A percentile compares a stretch with the other conserved stretches of the same genome.
Conservation (phyloP, 1,284 basidiomycete species). For the Sanguinoderma infundibulare region DNA sequence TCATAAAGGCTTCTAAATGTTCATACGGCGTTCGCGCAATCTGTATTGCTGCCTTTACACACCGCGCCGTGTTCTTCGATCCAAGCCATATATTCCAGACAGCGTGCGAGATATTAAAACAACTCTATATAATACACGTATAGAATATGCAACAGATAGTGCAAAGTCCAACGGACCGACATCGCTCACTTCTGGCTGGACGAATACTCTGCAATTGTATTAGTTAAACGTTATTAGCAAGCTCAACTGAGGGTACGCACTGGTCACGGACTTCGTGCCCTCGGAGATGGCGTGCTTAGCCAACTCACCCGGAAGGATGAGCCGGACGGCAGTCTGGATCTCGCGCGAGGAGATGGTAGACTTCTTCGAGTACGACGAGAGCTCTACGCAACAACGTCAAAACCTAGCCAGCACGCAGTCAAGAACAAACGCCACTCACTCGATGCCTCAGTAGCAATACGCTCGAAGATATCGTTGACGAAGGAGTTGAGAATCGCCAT, state of each 20-base stretch:
- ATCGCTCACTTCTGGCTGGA: slow-evolving; percentile 31
- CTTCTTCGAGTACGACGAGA: slow-evolving; percentile 77
- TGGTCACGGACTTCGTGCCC: slow-evolving; percentile 65
- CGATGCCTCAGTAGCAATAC: slow-evolving; percentile 72
- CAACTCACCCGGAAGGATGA: slow-evolving; percentile 76
- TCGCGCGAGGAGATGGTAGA: slow-evolving; percentile 77
- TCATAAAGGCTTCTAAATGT: neutral
- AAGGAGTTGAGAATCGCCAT: slow-evolving; percentile 80
- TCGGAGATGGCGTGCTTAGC: slow-evolving; percentile 87
- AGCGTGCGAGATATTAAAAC: slow-evolving; percentile 22
- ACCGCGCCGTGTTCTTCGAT: neutral
- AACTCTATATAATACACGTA: slow-evolving; percentile 25
- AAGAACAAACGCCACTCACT: slow-evolving; percentile 44
- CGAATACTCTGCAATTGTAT: slow-evolving; percentile 32
- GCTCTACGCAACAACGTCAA: slow-evolving; percentile 43
- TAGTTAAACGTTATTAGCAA: neutral
- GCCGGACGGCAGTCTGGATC: slow-evolving; percentile 75
- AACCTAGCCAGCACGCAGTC: neutral
- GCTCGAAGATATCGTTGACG: slow-evolving; percentile 75
- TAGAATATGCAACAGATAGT: slow-evolving; percentile 21
- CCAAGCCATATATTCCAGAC: slow-evolving; percentile 15
- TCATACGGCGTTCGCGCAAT: too few species aligned
- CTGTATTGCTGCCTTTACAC: neutral
- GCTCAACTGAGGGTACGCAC: slow-evolving; percentile 22
- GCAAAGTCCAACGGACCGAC: slow-evolving; percentile 4